Base-by-base conservation (phyloP, 164 flowering plant species). In the Pachysandra terminalis region DNA sequence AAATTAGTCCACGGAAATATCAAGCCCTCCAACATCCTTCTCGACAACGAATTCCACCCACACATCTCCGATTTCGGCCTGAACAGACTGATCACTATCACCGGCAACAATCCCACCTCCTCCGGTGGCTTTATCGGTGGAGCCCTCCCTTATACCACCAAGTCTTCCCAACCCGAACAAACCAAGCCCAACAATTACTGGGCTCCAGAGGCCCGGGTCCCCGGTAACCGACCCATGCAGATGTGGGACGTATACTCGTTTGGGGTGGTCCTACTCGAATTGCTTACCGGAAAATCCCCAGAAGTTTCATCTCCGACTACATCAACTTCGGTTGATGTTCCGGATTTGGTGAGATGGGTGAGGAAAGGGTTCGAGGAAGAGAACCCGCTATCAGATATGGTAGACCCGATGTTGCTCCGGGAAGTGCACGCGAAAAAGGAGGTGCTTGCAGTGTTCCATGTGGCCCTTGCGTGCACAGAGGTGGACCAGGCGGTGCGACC, bases 171-270 rank as follows among this genome's bases (percentile, higher is more conserved):
- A 17, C 25, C 82, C 3, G 90, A 86, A 53, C 69, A 77, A 17
- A 22, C 80, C 37, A 32, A 32, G 37, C 7, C 37, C 63, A 82
- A 78, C 80, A 79, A 79, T 63, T 92, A 92, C 68, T 69, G 78
- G 10, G 93, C 99, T 1, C 99, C 99, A 0, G 98, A 95, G 75
- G 96, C 94, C n/a, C 82, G 86, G 8, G 56, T 77, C 21, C 71
- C 87, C 0, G 85, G 82, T 12, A 73, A 61, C 67, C 72, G 79
- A n/a, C 91, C 94, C 7, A 77, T 87, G 0, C 98, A 95, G 64
- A 92, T 88, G 67, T 90, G 98, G 94, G 99, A 95, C 67, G 88
- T 87, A 2, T 95, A 86, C 77, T 86, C 99, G 0, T 95, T 89
- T 62, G 99, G 99, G 1, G 85, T 95, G 14, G 91, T 95, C 0